Base-by-base conservation (phyloP, 1,139 yeast genomes). In the Zhuliangozyma parablackwelliae region DNA sequence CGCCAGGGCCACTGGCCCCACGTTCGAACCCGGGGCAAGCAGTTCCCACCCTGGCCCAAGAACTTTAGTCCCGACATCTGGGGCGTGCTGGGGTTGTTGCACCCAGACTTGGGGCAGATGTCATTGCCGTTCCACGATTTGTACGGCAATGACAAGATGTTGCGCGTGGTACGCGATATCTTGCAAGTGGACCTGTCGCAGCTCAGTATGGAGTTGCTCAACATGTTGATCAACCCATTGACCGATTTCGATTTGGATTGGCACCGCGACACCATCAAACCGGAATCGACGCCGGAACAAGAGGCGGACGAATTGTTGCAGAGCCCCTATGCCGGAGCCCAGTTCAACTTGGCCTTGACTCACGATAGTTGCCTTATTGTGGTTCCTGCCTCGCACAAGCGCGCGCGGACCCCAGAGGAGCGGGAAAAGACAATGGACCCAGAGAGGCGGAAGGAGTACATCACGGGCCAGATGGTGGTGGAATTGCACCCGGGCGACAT, bases 41-140 rank as follows among this genome's bases (percentile, higher is more conserved):
- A 75, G 49, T 75, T 75, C 48, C 80, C 81, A 5, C 80, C 81
- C 20, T 75, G 81, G 80, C 80, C 80, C 10, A 59, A 61, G 44
- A 71, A 72, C 45, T 72, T 69, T 47, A 66, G 69, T 41, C 78
- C 80, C 3, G 80, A 75, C 43, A 75, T 75, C 42, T 75, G 81
- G 81, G 81, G 81, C 1, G 59, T 75, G 11, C 57, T 72, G 10
- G 78, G 78, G 2, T 58, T 75, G 36, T 58, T 75, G 50, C 72
- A 75, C 45, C 81, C 81, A 0, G 73, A 68, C 36, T 56, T 74
- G 44, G 64, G 64, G 2, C 69, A 64, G 4, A 51, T 65, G 37
- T 54, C 69, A 3, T 23, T 29, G 2, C 67, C 69, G 6, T 73
- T 71, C 50, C 79, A 74, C 41, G 63, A 69, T 30, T 57, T 71